Conservation (phyloP, 352 stramenopile genomes). For the Phytopythium oedochilum region DNA sequence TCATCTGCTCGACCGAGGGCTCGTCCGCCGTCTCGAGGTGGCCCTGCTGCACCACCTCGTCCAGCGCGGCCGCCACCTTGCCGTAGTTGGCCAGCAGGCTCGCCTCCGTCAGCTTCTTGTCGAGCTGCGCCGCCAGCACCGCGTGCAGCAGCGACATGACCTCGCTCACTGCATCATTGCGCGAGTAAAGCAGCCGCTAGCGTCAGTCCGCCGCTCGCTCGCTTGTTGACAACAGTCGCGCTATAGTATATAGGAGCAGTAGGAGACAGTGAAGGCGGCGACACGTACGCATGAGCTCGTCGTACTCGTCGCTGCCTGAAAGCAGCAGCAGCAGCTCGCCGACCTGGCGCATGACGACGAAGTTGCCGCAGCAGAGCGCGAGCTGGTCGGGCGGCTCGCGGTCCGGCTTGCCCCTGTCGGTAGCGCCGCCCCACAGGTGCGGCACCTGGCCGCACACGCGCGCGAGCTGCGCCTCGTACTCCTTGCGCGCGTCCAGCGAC, state of each 20-base stretch:
- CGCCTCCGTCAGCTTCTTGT: constrained; percentile 65
- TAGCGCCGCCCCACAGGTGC: constrained; percentile 25
- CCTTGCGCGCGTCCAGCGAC: constrained; percentile 35
- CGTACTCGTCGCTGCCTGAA: constrained; percentile 56
- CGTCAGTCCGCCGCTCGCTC: too few relatives aligned
- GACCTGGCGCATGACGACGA: constrained; percentile 48
- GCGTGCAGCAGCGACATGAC: constrained; percentile 43
- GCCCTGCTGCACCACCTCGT: constrained; percentile 65
- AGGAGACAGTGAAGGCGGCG: too few relatives aligned
- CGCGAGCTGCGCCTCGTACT: constrained; percentile 47
- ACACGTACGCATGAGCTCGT: constrained; percentile 71
- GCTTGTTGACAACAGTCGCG: too few relatives aligned
- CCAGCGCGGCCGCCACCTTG: constrained; percentile 56
- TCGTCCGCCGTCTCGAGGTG: constrained; percentile 51
- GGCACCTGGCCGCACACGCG: constrained; percentile 33
- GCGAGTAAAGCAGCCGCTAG: too few relatives aligned
- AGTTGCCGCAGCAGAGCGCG: constrained; percentile 49
- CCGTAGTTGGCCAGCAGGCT: constrained; percentile 55
- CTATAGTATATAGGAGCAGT: too few relatives aligned
- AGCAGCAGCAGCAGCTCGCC: constrained; percentile 62
- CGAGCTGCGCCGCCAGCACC: constrained; percentile 48
- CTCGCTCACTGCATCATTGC: constrained; percentile 51
- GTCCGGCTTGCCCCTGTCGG: constrained; percentile 10
- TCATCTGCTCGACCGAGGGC: constrained; percentile 47
- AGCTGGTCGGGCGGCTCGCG: constrained; percentile 25